Evolutionary conservation across 2,329 filamentous ascomycete species (phyloP).

Genomic region (Neonectria faginata): DNA sequence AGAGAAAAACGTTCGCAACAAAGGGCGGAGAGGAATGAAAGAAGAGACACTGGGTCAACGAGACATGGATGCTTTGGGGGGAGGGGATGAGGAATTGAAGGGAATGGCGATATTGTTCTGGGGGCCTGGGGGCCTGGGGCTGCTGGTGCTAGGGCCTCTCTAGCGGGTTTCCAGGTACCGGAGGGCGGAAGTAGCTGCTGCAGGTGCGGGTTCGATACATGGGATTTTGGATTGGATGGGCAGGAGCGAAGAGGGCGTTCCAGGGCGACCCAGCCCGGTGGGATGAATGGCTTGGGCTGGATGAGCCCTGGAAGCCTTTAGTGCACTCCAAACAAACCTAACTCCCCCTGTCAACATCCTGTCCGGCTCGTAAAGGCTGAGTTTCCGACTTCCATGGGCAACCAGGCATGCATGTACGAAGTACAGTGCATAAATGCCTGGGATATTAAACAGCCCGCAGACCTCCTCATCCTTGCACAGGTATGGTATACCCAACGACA

Average conservation of each 20-base stretch:
- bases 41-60: slow-evolving; percentile 20
- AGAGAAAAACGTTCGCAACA: slow-evolving; percentile 13
- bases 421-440: slow-evolving; percentile 5
- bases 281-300: slow-evolving; percentile 20
- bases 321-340: not conserved
- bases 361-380: slow-evolving; percentile 1
- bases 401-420: not conserved
- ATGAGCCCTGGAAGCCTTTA: slow-evolving; percentile 11
- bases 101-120: slow-evolving; percentile 26
- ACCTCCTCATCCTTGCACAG: not conserved
- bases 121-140: slow-evolving; percentile 9
- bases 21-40: slow-evolving; percentile 27
- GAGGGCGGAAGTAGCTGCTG: slow-evolving; percentile 3
- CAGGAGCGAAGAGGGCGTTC: slow-evolving; percentile 4
- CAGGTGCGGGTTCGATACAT: slow-evolving; percentile 6
- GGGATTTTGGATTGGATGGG: not conserved
- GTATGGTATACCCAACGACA: not conserved
- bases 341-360: not conserved
- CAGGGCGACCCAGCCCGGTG: slow-evolving; percentile 12
- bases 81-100: slow-evolving; percentile 20
- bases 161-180: slow-evolving; percentile 5
- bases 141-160: not conserved
- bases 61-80: slow-evolving; percentile 2
- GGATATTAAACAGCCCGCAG: not conserved
- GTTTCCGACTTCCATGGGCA: slow-evolving; percentile 7